phyloP scores from a whole-genome alignment of 345 rosid genomes.

The Syzygium oleosum region DNA sequence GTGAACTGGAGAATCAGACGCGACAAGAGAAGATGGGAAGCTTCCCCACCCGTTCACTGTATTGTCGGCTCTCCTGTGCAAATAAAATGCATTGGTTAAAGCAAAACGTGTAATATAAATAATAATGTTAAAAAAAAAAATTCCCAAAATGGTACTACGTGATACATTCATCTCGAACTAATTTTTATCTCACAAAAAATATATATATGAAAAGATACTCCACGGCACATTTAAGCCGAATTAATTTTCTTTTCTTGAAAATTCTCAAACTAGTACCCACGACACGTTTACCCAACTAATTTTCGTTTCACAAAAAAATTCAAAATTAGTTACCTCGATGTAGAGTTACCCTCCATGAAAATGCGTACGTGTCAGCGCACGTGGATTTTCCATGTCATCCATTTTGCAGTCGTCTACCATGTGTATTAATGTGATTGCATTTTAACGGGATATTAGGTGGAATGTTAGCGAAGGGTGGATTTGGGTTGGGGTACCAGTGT shows the following conservation, averaged over 20 bases:
- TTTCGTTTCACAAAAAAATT: not conserved
- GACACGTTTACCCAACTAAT: not conserved
- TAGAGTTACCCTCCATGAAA: not conserved
- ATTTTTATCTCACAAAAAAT: not conserved
- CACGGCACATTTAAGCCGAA: not conserved
- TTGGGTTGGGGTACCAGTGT: fast-evolving
- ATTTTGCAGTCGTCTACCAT: not conserved
- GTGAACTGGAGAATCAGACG: not conserved
- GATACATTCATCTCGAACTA: not conserved
- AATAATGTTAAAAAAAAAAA: not conserved
- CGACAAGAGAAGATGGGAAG: not conserved
- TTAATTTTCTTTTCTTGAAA: not conserved
- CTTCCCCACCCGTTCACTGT: not conserved
- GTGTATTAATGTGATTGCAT: no score
- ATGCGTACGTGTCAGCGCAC: fast-evolving
- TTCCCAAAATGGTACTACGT: not conserved
- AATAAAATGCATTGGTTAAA: not conserved
- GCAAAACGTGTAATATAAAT: not conserved
- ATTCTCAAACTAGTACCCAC: not conserved
- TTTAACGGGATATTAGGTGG: not conserved
- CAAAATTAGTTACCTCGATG: fast-evolving
- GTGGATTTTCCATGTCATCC: no score
- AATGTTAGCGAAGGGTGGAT: fast-evolving
- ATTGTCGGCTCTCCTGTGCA: not conserved
- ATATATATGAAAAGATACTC: not conserved